Conservation (phyloP, 2,329 filamentous ascomycete species). For the Capronia americana region DNA sequence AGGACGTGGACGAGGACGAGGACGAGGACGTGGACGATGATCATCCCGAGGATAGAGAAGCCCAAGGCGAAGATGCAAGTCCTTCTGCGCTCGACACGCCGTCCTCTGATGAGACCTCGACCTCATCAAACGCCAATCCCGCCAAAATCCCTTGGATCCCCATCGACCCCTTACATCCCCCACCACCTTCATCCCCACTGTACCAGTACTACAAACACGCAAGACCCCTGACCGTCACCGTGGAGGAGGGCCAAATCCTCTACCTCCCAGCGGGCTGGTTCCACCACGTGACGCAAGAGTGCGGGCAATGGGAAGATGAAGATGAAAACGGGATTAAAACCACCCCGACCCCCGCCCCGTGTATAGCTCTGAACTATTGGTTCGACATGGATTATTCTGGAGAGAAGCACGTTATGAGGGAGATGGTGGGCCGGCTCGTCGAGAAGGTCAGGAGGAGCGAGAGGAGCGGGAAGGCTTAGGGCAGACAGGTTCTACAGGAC, state of each 20-base stretch:
- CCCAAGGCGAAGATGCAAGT: slow-evolving; percentile 4
- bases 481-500: no score
- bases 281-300: slow-evolving; percentile 39
- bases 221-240: slow-evolving; percentile 33
- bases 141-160: slow-evolving; percentile 39
- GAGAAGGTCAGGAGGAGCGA: slow-evolving; percentile 6
- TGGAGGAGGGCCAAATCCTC: slow-evolving; percentile 37
- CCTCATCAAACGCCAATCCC: slow-evolving; percentile 3
- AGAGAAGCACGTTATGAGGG: slow-evolving; percentile 52
- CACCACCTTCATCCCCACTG: not conserved
- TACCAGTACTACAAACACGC: slow-evolving; percentile 35
- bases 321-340: not conserved
- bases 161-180: slow-evolving; percentile 29
- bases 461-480: not conserved
- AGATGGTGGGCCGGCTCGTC: slow-evolving; percentile 45
- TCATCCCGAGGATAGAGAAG: not conserved
- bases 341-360: slow-evolving; percentile 24
- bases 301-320: slow-evolving; percentile 36
- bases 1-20: no score
- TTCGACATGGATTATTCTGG: slow-evolving; percentile 46
- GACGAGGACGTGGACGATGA: no score
- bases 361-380: slow-evolving; percentile 41
- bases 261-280: slow-evolving; percentile 40
- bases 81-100: not conserved
- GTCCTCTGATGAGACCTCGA: not conserved